A percentile compares a stretch with the other conserved stretches of the same genome.
Evolutionary conservation across 371 early-diverging fungal species (phyloP).

Genomic region (Apophysomyces sp.): DNA sequence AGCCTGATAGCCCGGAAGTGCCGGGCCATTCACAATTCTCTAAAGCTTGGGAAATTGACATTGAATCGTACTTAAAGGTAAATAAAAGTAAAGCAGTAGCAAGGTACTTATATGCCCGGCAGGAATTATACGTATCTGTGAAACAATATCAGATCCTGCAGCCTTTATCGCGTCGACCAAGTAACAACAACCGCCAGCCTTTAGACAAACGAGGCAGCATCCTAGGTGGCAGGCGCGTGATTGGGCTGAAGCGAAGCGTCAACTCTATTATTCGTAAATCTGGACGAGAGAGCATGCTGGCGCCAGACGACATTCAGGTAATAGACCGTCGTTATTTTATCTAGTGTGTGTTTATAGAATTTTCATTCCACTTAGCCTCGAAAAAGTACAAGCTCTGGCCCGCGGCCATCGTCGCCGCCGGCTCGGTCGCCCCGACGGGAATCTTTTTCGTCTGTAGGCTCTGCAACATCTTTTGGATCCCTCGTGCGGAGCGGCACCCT

Average conservation of each 20-base stretch:
- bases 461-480: slow-evolving; percentile 10
- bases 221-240: slow-evolving; percentile 23
- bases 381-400: slow-evolving; percentile 26
- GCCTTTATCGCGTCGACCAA: slow-evolving; percentile 33
- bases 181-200: not conserved
- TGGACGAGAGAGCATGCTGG: slow-evolving; percentile 30
- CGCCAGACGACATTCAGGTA: slow-evolving; percentile 30
- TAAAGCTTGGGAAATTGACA: not conserved
- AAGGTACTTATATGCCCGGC: not conserved
- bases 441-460: slow-evolving; percentile 12
- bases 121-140: slow-evolving; percentile 78
- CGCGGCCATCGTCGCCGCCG: slow-evolving; percentile 8
- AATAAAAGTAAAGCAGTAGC: not conserved
- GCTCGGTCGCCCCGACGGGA: slow-evolving; percentile 5
- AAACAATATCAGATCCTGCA: slow-evolving; percentile 76
- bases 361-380: slow-evolving; percentile 16
- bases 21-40: not conserved
- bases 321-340: no score
- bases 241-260: slow-evolving; percentile 29
- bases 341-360: not conserved
- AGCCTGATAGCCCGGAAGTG: not conserved
- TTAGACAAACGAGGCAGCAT: slow-evolving; percentile 5
- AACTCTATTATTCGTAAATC: slow-evolving; percentile 30
- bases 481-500: not conserved
- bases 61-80: slow-evolving; percentile 6